These are phyloP conservation scores for Penicillium nordicum DNA, from an alignment of 2,329 filamentous ascomycete species.

Conservation along the genomic window DNA sequence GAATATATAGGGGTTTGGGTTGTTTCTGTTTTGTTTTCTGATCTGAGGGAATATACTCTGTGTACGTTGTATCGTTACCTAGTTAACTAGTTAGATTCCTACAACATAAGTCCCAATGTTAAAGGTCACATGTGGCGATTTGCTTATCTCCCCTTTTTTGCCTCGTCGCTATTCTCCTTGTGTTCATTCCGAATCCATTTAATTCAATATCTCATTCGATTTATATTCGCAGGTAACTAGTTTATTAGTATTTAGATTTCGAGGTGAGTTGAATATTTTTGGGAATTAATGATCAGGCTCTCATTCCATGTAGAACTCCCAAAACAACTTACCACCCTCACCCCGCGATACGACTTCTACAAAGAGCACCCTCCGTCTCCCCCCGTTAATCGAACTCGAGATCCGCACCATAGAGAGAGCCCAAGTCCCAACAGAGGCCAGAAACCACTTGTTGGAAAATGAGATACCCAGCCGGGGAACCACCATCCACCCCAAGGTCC, in stretches of 20 bases:
- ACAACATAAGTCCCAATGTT: no score
- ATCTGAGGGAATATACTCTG: not conserved
- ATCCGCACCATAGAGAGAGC: conserved; percentile 1
- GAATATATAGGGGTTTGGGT: not conserved
- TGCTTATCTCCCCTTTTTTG: not conserved
- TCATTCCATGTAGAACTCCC: not conserved
- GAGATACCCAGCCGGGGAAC: conserved; percentile 27
- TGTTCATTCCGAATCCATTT: not conserved
- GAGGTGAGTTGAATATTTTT: not conserved
- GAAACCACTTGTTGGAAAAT: conserved; percentile 30
- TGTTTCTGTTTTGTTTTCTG: not conserved
- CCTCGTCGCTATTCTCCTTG: not conserved
- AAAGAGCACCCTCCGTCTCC: not conserved
- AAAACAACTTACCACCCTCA: not conserved
- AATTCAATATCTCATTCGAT: not conserved
- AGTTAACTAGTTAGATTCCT: no score
- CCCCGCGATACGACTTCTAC: not conserved
- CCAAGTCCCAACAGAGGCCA: conserved; percentile 4
- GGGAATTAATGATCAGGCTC: not conserved
- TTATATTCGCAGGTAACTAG: not conserved
- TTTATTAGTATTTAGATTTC: not conserved
- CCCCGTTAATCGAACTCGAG: not conserved
- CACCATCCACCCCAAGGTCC: conserved; percentile 25
- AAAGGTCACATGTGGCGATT: conserved; percentile 1
- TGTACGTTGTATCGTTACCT: not conserved